Base-by-base conservation (phyloP, 495 filamentous ascomycete genomes). In the Penicillium roqueforti region DNA sequence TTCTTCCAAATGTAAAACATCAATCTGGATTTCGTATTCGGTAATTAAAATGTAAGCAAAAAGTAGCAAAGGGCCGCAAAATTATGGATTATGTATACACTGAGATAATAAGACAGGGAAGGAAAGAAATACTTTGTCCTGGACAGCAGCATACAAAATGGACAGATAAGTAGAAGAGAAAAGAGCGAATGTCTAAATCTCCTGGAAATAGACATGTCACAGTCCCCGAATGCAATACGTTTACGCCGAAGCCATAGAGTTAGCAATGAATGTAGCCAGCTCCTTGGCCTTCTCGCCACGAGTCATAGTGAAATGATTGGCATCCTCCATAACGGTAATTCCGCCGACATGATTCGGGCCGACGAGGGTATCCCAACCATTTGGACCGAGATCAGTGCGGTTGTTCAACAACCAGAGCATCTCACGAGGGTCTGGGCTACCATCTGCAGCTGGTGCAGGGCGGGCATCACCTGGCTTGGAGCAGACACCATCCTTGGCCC, bases 401-500 rank as follows among this genome's bases (percentile, higher is more conserved):
- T 92, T 87, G 65, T 90, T 83, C 4, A 92, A 74, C 23, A 95
- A 71, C 84, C 89, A 95, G 53, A 82, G 72, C 63, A 89, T 88
- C 70, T 92, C 79, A 8, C 67, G 59, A 2, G 69, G 69, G 53
- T 75, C 72, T 7, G 64, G 56, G 54, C 69, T 73, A 55, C 88
- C 81, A 63, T 85, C 83, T 42, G 80, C 76, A 31, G 82, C 81
- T 3, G 87, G 87, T 53, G 87, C 85, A 3, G 85, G 85, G 39
- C 84, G 79, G 8, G 85, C 84, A 63, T 88, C 88, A 11, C 72
- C 79, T 1, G 84, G 83, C 25, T 80, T 75, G 41, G 84, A 80
- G 75, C 87, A 91, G 2, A 93, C 86, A 47, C 89, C 89, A 46
- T 92, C 87, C 64, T 84, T 83, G 57, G 85, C 87, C 88, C 88